phyloP scores from a whole-genome alignment of 169 alveolate genomes.

The Theileria orientalis region DNA sequence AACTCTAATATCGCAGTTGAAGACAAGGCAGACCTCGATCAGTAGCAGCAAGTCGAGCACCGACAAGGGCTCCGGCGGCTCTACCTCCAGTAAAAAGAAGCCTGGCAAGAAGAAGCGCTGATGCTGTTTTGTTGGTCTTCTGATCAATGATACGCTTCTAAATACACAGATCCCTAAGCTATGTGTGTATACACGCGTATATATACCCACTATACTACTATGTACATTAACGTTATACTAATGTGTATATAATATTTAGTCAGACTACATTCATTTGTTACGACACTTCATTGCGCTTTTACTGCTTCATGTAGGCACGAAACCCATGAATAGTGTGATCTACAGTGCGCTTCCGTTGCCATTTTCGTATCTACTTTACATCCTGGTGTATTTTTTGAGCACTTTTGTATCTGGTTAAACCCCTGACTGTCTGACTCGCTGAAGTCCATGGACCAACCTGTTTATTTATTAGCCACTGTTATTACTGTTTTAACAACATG shows the following conservation, averaged over 20 bases:
- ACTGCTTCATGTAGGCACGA: slow-evolving; percentile 28
- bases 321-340: slow-evolving; percentile 52
- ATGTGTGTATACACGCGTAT: no score
- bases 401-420: neutral
- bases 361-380: slow-evolving; percentile 29
- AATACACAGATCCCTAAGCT: no score
- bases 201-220: no score
- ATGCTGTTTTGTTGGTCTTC: neutral
- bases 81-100: slow-evolving; percentile 20
- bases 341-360: slow-evolving; percentile 6
- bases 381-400: slow-evolving; percentile 16
- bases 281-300: no score
- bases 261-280: no score
- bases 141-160: neutral
- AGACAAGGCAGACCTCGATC: slow-evolving; percentile 40
- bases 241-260: no score
- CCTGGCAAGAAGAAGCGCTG: slow-evolving; percentile 20
- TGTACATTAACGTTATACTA: no score
- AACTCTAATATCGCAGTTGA: slow-evolving; percentile 44
- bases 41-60: no score
- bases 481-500: no score
- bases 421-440: slow-evolving; percentile 4
- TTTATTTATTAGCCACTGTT: neutral
- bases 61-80: slow-evolving; percentile 3
- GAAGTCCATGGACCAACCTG: slow-evolving; percentile 21